Evolutionary conservation across 2,329 filamentous ascomycete species (phyloP).

Genomic region (Kalmusia sp.): DNA sequence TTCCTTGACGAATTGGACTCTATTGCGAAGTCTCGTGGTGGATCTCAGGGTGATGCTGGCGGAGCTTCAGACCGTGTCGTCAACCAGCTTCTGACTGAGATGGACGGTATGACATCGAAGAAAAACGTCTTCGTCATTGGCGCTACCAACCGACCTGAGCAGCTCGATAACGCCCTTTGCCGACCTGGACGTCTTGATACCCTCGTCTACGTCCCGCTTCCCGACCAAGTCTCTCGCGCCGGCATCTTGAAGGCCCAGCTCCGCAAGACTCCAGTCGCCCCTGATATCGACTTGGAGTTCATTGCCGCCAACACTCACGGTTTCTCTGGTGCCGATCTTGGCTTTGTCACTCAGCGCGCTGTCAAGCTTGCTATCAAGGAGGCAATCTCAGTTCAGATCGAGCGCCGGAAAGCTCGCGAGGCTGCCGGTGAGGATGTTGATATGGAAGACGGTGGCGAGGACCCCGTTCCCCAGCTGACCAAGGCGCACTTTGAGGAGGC

Average conservation of each 20-base stretch:
- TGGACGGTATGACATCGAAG: conserved; percentile 99
- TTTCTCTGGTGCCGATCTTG: conserved; percentile 99
- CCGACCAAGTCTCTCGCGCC: conserved; percentile 87
- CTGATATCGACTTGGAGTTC: conserved; percentile 86
- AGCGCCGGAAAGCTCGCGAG: conserved; percentile 87
- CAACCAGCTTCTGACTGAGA: conserved; percentile 98
- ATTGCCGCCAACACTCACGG: conserved; percentile 98
- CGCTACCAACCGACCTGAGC: conserved; percentile 97
- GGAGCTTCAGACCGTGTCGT: conserved; percentile 99
- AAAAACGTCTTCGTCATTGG: conserved; percentile 99
- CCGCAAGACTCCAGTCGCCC: conserved; percentile 92
- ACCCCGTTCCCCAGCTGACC: conserved; percentile 94
- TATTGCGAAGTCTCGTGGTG: conserved; percentile 98
- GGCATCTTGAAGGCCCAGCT: conserved; percentile 95
- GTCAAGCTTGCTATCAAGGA: conserved; percentile 99
- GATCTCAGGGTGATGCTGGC: conserved; percentile 92
- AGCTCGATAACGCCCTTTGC: conserved; percentile 96
- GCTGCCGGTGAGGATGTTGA: conserved; percentile 74
- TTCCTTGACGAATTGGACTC: conserved; percentile 99
- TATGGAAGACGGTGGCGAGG: conserved; percentile 77
- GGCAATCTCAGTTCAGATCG: conserved; percentile 86
- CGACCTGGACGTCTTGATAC: conserved; percentile 98
- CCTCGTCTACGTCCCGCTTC: conserved; percentile 96
- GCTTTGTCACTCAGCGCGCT: conserved; percentile 97
- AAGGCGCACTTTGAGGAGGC: conserved; percentile 98